Conservation (phyloP, 805 yeast genomes). For the Pichia scutulata region DNA sequence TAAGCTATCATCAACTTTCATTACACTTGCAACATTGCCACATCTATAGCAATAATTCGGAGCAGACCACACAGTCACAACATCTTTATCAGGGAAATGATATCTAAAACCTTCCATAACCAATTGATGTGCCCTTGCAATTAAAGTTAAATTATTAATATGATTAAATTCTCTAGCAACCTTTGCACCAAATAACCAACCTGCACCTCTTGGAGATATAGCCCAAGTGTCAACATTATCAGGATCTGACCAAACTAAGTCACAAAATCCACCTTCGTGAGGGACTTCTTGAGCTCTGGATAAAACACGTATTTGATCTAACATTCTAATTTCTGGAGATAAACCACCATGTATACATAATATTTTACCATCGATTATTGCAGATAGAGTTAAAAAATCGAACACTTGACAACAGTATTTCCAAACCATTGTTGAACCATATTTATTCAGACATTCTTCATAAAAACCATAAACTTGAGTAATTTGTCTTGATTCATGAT, state of each 20-base stretch:
- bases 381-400: constrained; percentile 89
- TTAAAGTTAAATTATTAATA: constrained; percentile 77
- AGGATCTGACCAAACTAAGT: constrained; percentile 96
- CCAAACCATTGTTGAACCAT: constrained; percentile 94
- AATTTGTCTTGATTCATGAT: constrained; percentile 93
- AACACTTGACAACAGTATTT: constrained; percentile 94
- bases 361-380: constrained; percentile 90
- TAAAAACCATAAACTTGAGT: constrained; percentile 99
- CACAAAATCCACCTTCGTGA: constrained; percentile 98
- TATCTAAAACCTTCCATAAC: constrained; percentile 98
- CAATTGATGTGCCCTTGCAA: constrained; percentile 95
- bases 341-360: constrained; percentile 96
- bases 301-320: constrained; percentile 90
- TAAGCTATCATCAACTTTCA: constrained; percentile 85
- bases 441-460: constrained; percentile 89
- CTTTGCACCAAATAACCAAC: constrained; percentile 92
- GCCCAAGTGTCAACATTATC: constrained; percentile 98
- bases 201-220: constrained; percentile 96
- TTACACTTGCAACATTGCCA: constrained; percentile 97
- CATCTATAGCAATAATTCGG: constrained; percentile 97
- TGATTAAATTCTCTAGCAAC: constrained; percentile 95
- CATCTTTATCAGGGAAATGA: constrained; percentile 93
- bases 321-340: constrained; percentile 94
- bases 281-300: constrained; percentile 98
- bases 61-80: constrained; percentile 97